These are phyloP conservation scores for Hymenoscyphus scutula DNA, from an alignment of 2,329 filamentous ascomycete genomes.

Conservation along the genomic window DNA sequence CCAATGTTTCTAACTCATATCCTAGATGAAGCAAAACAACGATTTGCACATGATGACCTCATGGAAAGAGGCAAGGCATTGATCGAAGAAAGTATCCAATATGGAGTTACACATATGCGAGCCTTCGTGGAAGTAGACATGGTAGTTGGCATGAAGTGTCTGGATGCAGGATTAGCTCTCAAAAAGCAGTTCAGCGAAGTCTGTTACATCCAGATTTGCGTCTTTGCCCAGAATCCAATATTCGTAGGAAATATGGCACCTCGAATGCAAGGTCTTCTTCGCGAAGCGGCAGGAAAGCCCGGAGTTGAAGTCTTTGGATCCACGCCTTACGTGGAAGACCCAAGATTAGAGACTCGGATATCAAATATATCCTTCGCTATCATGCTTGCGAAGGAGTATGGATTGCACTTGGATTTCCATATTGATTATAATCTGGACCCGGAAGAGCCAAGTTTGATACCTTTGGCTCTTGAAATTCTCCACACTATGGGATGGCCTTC, in stretches of 20 bases:
- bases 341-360: slow-evolving; percentile 40
- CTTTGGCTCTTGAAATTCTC: slow-evolving; percentile 52
- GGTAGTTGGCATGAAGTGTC: slow-evolving; percentile 55
- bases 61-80: slow-evolving; percentile 62
- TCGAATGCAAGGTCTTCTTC: slow-evolving; percentile 51
- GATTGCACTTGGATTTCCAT: slow-evolving; percentile 66
- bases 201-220: slow-evolving; percentile 64
- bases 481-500: slow-evolving; percentile 48
- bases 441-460: slow-evolving; percentile 49
- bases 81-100: slow-evolving; percentile 60
- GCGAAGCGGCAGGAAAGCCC: slow-evolving; percentile 42
- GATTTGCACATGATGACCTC: slow-evolving; percentile 62
- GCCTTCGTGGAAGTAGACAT: slow-evolving; percentile 71
- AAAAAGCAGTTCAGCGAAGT: slow-evolving; percentile 51
- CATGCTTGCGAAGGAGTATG: slow-evolving; percentile 47
- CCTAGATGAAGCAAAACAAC: slow-evolving; percentile 53
- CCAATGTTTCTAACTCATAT: slow-evolving; percentile 17
- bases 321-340: slow-evolving; percentile 67
- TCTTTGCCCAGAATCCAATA: slow-evolving; percentile 68
- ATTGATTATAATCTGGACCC: slow-evolving; percentile 66
- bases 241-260: slow-evolving; percentile 54
- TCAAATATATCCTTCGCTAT: slow-evolving; percentile 64
- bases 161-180: slow-evolving; percentile 55
- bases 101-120: slow-evolving; percentile 67
- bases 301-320: slow-evolving; percentile 61